Conservation (phyloP, 768 basidiomycete genomes). For the Naganishia vishniacii region DNA sequence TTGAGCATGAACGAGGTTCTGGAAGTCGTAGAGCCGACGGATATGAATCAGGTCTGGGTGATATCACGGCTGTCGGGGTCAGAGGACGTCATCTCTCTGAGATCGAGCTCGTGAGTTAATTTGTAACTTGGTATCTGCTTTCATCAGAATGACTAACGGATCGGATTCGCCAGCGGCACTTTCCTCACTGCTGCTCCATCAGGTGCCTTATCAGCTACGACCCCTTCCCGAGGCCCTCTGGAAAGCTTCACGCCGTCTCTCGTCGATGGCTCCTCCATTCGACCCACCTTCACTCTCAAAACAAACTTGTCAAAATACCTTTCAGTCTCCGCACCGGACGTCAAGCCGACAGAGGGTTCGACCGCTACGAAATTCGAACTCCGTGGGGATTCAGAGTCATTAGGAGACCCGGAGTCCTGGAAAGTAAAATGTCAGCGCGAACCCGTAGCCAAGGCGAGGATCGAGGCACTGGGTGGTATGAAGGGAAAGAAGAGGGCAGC, state of each 20-base stretch:
- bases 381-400: conserved; percentile 36
- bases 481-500: conserved; percentile 29
- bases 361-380: conserved; percentile 33
- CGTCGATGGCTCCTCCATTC: conserved; percentile 21
- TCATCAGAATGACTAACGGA: background rate
- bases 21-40: conserved; percentile 41
- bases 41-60: conserved; percentile 48
- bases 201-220: conserved; percentile 39
- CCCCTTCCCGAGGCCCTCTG: conserved; percentile 46
- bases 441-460: conserved; percentile 42
- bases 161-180: conserved; percentile 35
- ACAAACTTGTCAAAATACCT: conserved; percentile 41
- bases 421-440: conserved; percentile 48
- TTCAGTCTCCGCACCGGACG: conserved; percentile 31
- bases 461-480: conserved; percentile 29
- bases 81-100: conserved; percentile 42
- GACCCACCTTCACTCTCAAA: conserved; percentile 37
- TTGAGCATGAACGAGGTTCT: conserved; percentile 41
- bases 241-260: conserved; percentile 42
- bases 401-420: conserved; percentile 30
- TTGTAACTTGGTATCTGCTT: background rate
- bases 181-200: conserved; percentile 47
- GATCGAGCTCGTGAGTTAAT: conserved; percentile 41
- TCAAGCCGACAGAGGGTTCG: conserved; percentile 19
- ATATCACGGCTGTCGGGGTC: conserved; percentile 42